Evolutionary conservation across 352 stramenopile genomes (phyloP), one percentile per base, ranked within the genome.

Genomic region (Phytophthora pisi): DNA sequence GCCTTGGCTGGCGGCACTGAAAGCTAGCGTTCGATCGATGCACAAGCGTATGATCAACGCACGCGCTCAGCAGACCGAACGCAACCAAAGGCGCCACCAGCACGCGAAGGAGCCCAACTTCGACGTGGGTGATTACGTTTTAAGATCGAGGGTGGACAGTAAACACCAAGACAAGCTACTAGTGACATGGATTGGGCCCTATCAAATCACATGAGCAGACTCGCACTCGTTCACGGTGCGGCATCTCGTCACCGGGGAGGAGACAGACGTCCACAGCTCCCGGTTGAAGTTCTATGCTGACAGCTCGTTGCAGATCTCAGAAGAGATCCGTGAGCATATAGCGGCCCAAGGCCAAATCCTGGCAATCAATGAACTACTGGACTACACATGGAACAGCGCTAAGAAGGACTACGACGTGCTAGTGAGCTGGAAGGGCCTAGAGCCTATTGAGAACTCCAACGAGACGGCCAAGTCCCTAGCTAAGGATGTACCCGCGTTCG

Each of bases 281-380:
- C 46, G 63, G 8, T 24, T 81, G 13, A 84, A 78, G 46, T 70
- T 81, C 13, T 77, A 78, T 18, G 55, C 57, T 18, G 61, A 80
- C 54, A 57, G 30, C 11, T 43, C 38, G 16, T 20, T 78, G 9
- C 13, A 78, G 26, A 50, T 75, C 6, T 66, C 65, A 11, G 55
- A 80, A 43, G 69, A 80, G 38, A 18, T 77, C 2, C 15, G 55
- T 5, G 61, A 75, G 16, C 68, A 72, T 23, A 40, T 79, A 5
- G 40, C 46, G 13, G 58, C 61, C 2, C 68, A 77, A 61, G 61
- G 57, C 16, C 59, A 62, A 9, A 8, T 70, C 1, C 13, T 77
- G 11, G 24, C 50, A 2, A 54, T 77, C 5, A 13, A 63, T 13
- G 45, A 42, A 2, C n/a, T 62, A 6, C 20, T 38, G 20, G 45